These are phyloP conservation scores for Cystofilobasidium macerans DNA, from an alignment of 768 basidiomycete species.

Conservation along the genomic window DNA sequence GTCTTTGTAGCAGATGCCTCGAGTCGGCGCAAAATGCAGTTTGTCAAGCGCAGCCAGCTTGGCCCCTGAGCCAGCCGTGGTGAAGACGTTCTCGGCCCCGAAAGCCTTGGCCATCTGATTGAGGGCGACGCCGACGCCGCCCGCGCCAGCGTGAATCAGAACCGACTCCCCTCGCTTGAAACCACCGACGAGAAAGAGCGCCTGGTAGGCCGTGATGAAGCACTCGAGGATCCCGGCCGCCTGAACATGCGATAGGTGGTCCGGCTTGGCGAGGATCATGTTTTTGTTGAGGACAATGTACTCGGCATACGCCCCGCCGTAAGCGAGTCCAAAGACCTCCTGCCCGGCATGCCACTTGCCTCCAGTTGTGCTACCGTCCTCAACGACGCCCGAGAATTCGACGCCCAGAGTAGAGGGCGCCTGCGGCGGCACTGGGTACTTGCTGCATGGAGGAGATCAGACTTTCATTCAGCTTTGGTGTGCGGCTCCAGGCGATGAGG, in stretches of 20 bases:
- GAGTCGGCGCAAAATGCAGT: slow-evolving; percentile 50
- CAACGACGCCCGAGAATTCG: slow-evolving; percentile 67
- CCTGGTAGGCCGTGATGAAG: slow-evolving; percentile 68
- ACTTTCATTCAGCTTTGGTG: not conserved
- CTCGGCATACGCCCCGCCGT: slow-evolving; percentile 83
- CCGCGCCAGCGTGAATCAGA: slow-evolving; percentile 72
- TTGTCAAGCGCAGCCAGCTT: slow-evolving; percentile 66
- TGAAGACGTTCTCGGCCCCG: slow-evolving; percentile 60
- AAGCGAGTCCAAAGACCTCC: slow-evolving; percentile 69
- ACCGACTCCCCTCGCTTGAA: slow-evolving; percentile 61
- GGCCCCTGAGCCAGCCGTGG: slow-evolving; percentile 68
- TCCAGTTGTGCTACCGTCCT: slow-evolving; percentile 47
- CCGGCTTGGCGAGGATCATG: slow-evolving; percentile 64
- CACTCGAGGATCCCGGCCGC: slow-evolving; percentile 82
- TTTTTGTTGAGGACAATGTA: slow-evolving; percentile 58
- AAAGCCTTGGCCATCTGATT: slow-evolving; percentile 72
- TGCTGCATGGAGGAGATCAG: not conserved
- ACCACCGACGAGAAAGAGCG: slow-evolving; percentile 55
- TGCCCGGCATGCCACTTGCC: slow-evolving; percentile 51
- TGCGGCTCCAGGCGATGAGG: not conserved
- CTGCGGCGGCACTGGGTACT: slow-evolving; percentile 54
- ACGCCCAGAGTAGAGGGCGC: slow-evolving; percentile 67
- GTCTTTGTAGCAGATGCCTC: slow-evolving; percentile 72
- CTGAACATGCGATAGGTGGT: slow-evolving; percentile 63
- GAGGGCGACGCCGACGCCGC: slow-evolving; percentile 71